phyloP scores from a whole-genome alignment of 805 yeast genomes.

The Lipomyces oligophaga region DNA sequence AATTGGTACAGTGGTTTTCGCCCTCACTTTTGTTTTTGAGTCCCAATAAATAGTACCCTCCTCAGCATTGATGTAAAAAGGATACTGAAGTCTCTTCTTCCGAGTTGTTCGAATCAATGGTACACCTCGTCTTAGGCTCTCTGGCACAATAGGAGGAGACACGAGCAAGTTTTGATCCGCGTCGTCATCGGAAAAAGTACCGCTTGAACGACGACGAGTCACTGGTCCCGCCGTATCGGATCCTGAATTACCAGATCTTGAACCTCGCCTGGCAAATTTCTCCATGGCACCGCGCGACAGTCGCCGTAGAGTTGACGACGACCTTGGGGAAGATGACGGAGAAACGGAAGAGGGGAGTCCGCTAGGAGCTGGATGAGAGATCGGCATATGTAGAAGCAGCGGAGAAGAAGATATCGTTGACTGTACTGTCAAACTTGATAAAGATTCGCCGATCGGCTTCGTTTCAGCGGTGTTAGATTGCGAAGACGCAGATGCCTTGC shows the following conservation, averaged over 20 bases:
- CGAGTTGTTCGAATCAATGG: constrained; percentile 66
- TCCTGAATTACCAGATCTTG: constrained; percentile 5
- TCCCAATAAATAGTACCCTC: constrained; percentile 58
- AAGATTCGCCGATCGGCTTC: too few relatives aligned
- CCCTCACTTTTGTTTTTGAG: constrained; percentile 37
- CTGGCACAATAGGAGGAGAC: constrained; percentile 42
- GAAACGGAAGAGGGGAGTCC: background rate
- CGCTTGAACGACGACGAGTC: constrained; percentile 3
- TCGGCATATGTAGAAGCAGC: too few relatives aligned
- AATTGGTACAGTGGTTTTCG: constrained; percentile 39
- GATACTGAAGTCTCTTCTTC: constrained; percentile 58
- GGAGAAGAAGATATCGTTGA: too few relatives aligned
- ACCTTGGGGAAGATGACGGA: background rate
- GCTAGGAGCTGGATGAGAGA: too few relatives aligned
- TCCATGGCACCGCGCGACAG: constrained; percentile 29
- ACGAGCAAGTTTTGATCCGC: constrained; percentile 20
- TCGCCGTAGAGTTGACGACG: constrained; percentile 21
- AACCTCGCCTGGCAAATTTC: constrained; percentile 11
- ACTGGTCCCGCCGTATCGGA: constrained; percentile 5
- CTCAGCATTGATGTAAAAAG: constrained; percentile 54
- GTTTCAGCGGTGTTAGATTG: too few relatives aligned
- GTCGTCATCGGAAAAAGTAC: background rate
- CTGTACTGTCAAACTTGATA: too few relatives aligned
- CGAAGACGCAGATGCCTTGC: too few relatives aligned
- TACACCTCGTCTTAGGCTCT: constrained; percentile 54